phyloP scores from a whole-genome alignment of 2,329 filamentous ascomycete genomes.

The Neoscytalidium dimidiatum region DNA sequence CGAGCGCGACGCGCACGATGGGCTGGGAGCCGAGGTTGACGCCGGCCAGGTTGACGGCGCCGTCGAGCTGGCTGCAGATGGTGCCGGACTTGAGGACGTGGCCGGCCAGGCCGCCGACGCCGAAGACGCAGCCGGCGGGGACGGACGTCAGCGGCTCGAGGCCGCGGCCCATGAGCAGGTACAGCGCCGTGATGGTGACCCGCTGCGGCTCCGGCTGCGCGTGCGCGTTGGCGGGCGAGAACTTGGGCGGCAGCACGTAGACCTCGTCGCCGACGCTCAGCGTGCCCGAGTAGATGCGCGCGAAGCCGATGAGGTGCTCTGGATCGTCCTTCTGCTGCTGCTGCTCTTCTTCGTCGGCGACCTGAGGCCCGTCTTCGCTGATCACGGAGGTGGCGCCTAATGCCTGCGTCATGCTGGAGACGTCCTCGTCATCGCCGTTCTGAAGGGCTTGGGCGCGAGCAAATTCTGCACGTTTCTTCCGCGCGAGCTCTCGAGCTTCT shows the following conservation, averaged over 20 bases:
- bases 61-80: constrained; percentile 82
- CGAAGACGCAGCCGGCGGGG: constrained; percentile 92
- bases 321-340: constrained; percentile 59
- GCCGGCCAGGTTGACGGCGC: constrained; percentile 87
- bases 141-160: constrained; percentile 81
- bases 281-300: constrained; percentile 87
- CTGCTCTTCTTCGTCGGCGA: constrained; percentile 39
- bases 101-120: constrained; percentile 88
- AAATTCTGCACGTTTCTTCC: constrained; percentile 86
- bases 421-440: constrained; percentile 50
- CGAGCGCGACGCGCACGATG: constrained; percentile 94
- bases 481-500: constrained; percentile 83
- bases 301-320: constrained; percentile 93
- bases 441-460: constrained; percentile 71
- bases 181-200: constrained; percentile 82
- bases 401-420: constrained; percentile 52
- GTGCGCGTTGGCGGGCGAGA: constrained; percentile 76
- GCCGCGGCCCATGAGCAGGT: constrained; percentile 92
- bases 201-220: constrained; percentile 74
- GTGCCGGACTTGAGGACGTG: constrained; percentile 96
- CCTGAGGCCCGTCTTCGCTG: constrained; percentile 51
- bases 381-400: constrained; percentile 61
- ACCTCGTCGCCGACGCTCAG: constrained; percentile 86
- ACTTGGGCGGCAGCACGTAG: constrained; percentile 92
- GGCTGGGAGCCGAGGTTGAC: constrained; percentile 79